Percentiles rank a stretch among this genome's conserved stretches.
These are phyloP conservation scores for Auricularia sp. DNA, from an alignment of 768 basidiomycete genomes.

Conservation along the genomic window DNA sequence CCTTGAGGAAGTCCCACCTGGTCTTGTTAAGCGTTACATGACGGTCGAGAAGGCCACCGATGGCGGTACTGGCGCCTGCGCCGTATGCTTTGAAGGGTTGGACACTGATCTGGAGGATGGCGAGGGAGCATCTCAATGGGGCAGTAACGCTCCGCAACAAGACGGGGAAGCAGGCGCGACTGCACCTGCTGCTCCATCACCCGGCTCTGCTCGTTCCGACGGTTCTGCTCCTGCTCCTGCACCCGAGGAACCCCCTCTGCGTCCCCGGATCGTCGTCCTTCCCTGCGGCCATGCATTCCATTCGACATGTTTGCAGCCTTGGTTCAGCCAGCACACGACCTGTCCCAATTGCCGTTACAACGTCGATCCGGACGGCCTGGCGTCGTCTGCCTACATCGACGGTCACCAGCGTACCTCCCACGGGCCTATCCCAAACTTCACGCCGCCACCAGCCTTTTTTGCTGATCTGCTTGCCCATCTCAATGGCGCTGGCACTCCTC, in stretches of 20 bases:
- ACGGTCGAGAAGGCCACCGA: neutral
- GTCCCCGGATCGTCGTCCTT: conserved; percentile 42
- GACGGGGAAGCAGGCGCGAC: neutral
- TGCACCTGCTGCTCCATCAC: neutral
- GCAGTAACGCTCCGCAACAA: neutral
- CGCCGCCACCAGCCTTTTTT: neutral
- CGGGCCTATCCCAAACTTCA: neutral
- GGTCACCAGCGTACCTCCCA: neutral
- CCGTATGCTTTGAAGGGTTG: neutral
- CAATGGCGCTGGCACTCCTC: neutral
- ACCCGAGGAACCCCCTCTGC: neutral
- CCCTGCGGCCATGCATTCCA: conserved; percentile 82
- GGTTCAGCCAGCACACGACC: conserved; percentile 77
- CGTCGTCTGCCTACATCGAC: conserved; percentile 23
- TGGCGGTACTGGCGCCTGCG: neutral
- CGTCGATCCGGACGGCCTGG: conserved; percentile 69
- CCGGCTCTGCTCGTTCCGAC: neutral
- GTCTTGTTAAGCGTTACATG: neutral
- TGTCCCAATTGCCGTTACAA: conserved; percentile 80
- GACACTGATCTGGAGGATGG: neutral
- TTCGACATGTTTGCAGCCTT: conserved; percentile 64
- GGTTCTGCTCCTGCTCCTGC: neutral
- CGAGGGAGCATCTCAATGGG: neutral
- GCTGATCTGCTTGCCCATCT: neutral
- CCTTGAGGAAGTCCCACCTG: neutral